Conservation (phyloP, 140 eudicot species). For the Anethum foeniculum region DNA sequence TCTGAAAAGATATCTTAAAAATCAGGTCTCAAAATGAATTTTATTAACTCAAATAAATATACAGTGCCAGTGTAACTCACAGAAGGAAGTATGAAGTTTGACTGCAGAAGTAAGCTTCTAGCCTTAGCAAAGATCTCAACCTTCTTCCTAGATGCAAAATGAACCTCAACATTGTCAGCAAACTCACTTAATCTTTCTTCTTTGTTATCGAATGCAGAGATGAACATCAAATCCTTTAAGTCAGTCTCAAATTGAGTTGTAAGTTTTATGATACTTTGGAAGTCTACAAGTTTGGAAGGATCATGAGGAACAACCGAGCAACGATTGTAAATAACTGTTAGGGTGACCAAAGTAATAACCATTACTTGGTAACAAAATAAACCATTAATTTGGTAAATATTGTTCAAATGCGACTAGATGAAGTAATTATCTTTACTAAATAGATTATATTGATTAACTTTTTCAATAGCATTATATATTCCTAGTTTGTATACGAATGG, state of each 20-base stretch:
- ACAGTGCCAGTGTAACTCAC: constrained; percentile 33
- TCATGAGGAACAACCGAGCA: constrained; percentile 82
- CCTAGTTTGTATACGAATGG: not conserved
- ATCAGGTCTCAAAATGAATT: not conserved
- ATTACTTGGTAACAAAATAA: not conserved
- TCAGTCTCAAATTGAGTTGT: constrained; percentile 64
- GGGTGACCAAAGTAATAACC: not conserved
- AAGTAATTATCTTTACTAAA: not conserved
- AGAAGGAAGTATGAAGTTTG: constrained; percentile 57
- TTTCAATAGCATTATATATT: not conserved
- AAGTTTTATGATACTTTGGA: constrained; percentile 58
- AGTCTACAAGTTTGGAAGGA: constrained; percentile 92
- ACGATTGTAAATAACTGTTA: constrained; percentile 10
- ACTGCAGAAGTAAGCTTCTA: constrained; percentile 62
- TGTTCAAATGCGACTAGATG: not conserved
- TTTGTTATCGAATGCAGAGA: constrained; percentile 48
- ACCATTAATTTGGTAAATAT: not conserved
- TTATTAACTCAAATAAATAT: constrained; percentile 9
- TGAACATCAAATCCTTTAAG: constrained; percentile 65
- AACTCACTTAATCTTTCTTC: constrained; percentile 63
- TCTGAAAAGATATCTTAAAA: no score
- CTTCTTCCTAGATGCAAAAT: constrained; percentile 89
- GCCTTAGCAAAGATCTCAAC: constrained; percentile 84
- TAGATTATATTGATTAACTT: not conserved
- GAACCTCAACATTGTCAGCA: constrained; percentile 91